Evolutionary conservation across 2,329 filamentous ascomycete species (phyloP).

Genomic region (Penicillium sp.): DNA sequence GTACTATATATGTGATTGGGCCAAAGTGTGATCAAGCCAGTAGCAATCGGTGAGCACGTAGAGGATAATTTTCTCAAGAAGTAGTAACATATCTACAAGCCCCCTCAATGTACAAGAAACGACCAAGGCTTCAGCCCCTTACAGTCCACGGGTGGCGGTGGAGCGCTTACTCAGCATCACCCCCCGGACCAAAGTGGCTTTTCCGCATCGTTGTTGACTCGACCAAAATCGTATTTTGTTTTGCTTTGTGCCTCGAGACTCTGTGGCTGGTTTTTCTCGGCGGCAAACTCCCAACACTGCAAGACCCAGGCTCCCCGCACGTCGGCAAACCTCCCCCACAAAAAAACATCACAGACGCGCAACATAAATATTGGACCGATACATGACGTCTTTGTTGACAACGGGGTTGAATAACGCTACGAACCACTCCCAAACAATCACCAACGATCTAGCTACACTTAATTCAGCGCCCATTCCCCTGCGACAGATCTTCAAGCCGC

Average conservation of each 20-base stretch:
- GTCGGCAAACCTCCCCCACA: slow-evolving; percentile 12
- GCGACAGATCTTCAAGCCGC: slow-evolving; percentile 24
- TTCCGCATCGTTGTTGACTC: slow-evolving; percentile 27
- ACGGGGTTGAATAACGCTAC: slow-evolving; percentile 17
- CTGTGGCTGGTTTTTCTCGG: slow-evolving; percentile 1
- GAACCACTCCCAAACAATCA: slow-evolving; percentile 10
- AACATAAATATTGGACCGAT: slow-evolving; percentile 18
- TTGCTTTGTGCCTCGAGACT: slow-evolving; percentile 10
- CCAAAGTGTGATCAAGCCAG: not conserved
- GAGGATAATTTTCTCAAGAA: not conserved
- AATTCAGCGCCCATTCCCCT: slow-evolving; percentile 1
- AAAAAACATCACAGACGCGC: slow-evolving; percentile 16
- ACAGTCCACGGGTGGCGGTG: not conserved
- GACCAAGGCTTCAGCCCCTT: not conserved
- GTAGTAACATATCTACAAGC: too few relatives aligned
- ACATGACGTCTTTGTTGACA: slow-evolving; percentile 42
- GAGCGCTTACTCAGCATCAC: slow-evolving; percentile 30
- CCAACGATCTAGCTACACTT: not conserved
- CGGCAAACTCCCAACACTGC: not conserved
- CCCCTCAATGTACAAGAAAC: too few relatives aligned
- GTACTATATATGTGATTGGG: not conserved
- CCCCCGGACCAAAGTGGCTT: slow-evolving; percentile 31
- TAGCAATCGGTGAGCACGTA: not conserved
- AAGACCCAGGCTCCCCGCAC: slow-evolving; percentile 2
- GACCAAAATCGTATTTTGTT: slow-evolving; percentile 16